Conservation (phyloP, 75 land plant species). For the Cryptomeria japonica region DNA sequence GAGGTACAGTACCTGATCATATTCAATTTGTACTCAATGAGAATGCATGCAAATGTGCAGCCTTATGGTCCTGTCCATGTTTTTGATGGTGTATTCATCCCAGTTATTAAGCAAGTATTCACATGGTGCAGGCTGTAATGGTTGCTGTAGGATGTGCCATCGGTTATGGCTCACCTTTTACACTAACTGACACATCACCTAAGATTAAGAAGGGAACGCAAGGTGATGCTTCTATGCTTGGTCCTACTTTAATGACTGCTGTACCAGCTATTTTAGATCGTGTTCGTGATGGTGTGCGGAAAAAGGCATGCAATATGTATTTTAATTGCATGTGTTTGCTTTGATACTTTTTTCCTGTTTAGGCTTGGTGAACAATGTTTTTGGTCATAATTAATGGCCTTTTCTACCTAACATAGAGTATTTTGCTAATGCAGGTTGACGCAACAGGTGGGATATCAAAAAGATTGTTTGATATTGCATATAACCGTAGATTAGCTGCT, state of each 20-base stretch:
- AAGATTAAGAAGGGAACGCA: constrained; percentile 83
- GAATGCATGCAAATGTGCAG: not conserved
- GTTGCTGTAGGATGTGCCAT: constrained; percentile 74
- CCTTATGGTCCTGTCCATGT: not conserved
- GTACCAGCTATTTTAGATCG: constrained; percentile 94
- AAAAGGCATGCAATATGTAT: constrained; percentile 46
- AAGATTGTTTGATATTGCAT: constrained; percentile 70
- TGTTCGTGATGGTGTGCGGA: constrained; percentile 87
- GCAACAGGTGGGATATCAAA: constrained; percentile 76
- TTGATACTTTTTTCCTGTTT: not conserved
- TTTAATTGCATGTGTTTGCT: not conserved
- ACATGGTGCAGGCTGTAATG: constrained; percentile 51
- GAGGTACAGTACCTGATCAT: constrained; percentile 54
- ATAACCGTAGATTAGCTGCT: constrained; percentile 68
- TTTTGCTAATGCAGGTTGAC: constrained; percentile 61
- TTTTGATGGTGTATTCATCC: not conserved
- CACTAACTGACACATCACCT: constrained; percentile 89
- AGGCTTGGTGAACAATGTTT: not conserved
- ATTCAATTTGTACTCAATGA: not conserved
- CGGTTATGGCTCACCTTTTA: constrained; percentile 95
- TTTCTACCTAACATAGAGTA: not conserved
- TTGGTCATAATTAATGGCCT: not conserved
- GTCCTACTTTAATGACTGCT: constrained; percentile 82
- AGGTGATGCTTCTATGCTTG: constrained; percentile 73
- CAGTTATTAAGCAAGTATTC: not conserved